Conservation (phyloP, 208 protist species). For the Trypanosomatidae sp. region DNA sequence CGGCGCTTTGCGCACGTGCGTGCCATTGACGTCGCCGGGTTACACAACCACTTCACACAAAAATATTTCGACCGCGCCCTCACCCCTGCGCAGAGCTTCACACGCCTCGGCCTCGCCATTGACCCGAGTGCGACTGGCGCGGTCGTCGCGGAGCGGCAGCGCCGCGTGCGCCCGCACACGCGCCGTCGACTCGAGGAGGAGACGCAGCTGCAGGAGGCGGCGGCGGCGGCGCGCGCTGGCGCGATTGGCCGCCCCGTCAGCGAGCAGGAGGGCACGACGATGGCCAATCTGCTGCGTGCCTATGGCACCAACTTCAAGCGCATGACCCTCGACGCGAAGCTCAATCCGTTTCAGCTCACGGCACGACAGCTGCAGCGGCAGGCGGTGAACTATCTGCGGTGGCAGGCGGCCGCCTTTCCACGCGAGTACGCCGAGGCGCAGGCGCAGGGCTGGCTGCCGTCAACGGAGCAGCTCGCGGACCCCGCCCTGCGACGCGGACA, state of each 20-base stretch:
- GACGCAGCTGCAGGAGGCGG: conserved; percentile 14
- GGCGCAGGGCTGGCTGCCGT: conserved; percentile 62
- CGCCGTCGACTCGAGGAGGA: conserved; percentile 39
- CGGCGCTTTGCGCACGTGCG: conserved; percentile 70
- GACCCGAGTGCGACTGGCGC: conserved; percentile 34
- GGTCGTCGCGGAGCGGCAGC: conserved; percentile 22
- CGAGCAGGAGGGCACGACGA: conserved; percentile 61
- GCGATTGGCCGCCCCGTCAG: conserved; percentile 49
- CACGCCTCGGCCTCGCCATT: conserved; percentile 44
- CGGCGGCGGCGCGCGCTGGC: conserved; percentile 8
- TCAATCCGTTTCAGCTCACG: conserved; percentile 82
- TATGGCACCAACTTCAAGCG: conserved; percentile 68
- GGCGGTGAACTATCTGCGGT: conserved; percentile 69
- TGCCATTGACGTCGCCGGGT: conserved; percentile 48
- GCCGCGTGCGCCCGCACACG: conserved; percentile 21
- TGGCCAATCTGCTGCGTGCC: conserved; percentile 47
- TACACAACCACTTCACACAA: conserved; percentile 67
- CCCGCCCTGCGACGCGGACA: conserved; percentile 25
- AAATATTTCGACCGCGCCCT: conserved; percentile 55
- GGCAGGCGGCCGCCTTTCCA: conserved; percentile 69
- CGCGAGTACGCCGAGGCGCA: conserved; percentile 51
- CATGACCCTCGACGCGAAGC: conserved; percentile 67
- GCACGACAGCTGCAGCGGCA: conserved; percentile 71
- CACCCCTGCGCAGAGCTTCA: conserved; percentile 71
- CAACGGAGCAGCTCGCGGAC: conserved; percentile 42